Evolutionary conservation across 345 rosid genomes (phyloP).

Genomic region (Syzygium aqueum): DNA sequence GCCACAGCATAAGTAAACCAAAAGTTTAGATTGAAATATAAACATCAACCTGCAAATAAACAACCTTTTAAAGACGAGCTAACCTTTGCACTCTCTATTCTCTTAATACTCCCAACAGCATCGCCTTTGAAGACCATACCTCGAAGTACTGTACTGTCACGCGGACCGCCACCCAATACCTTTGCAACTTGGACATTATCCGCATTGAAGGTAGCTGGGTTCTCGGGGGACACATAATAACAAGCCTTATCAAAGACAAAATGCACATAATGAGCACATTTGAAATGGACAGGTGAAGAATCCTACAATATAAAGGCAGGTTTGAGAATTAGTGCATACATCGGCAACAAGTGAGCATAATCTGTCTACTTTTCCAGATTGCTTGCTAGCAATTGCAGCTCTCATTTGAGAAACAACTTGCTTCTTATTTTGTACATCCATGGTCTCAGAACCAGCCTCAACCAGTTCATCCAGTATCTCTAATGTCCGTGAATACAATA

Average conservation of each 20-base stretch:
- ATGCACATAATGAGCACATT: background rate
- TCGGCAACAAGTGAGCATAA: slow-evolving; percentile 72
- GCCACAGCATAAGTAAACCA: background rate
- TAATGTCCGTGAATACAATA: slow-evolving; percentile 26
- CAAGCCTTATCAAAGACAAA: slow-evolving; percentile 52
- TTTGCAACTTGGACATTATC: slow-evolving; percentile 90
- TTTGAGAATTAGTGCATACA: slow-evolving; percentile 23
- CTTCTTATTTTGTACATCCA: slow-evolving; percentile 82
- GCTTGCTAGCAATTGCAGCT: slow-evolving; percentile 98
- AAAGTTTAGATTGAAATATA: background rate
- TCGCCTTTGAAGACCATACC: slow-evolving; percentile 94
- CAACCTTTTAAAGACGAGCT: background rate
- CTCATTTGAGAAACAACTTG: slow-evolving; percentile 68
- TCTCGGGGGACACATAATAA: slow-evolving; percentile 93
- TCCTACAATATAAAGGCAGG: slow-evolving; percentile 1
- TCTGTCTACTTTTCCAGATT: slow-evolving; percentile 78
- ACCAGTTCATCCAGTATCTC: slow-evolving; percentile 61
- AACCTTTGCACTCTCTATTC: slow-evolving; percentile 83
- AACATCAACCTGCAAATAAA: background rate
- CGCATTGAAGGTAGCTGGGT: slow-evolving; percentile 79
- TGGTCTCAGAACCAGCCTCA: slow-evolving; percentile 79
- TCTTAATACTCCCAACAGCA: slow-evolving; percentile 80
- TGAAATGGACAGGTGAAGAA: background rate
- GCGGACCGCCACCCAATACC: slow-evolving; percentile 85
- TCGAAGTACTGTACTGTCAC: slow-evolving; percentile 57